Base-by-base conservation (phyloP, 2,329 filamentous ascomycete species). In the Trichophyton equinum region DNA sequence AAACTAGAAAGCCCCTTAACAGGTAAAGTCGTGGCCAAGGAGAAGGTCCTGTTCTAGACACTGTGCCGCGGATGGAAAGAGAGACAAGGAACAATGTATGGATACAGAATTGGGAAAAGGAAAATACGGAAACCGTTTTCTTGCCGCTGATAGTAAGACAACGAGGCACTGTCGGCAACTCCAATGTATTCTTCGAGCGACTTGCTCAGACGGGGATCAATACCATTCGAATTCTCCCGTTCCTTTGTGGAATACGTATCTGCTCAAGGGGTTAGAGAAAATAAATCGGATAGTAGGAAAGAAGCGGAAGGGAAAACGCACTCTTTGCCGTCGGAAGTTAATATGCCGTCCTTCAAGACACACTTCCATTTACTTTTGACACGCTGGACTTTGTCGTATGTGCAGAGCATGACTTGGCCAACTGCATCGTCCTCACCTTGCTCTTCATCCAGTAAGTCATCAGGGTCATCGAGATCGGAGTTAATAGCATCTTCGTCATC, bases 301-400 rank as follows among this genome's bases (percentile, higher is more conserved):
- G 25, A 30, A 36, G 27, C 1, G 25, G 18, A 25, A 27, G 40
- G 8, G 51, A 36, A n/a, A 40, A 79, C 82, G 74, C 75, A 87
- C 81, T 99, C 94, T 76, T 89, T 95, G 67, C 90, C 89, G 67
- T 92, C 91, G 42, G 95, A 90, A 51, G 89, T 95, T 67, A 99
- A 81, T 18, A 99, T 89, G 20, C 94, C 94, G 70, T 99, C 94
- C 78, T 97, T 97, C 65, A 99, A 84, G 0, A 90, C 91, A 76
- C 94, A 99, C 88, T 99, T 99, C 89, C 89, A 94, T 83, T 94
- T 99, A 78, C 97, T 99, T 85, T 99, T 99, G 69, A 97, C 94
- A 56, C 94, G 83, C 76, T 97, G 92, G 8, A 99, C 94, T 79
- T 99, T 99, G 79, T 99, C 94, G 73, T 99, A 99, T 72, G 95